A percentile compares a stretch with the other conserved stretches of the same genome.
Conservation (phyloP, 306 rosid genomes). For the Gillenia trifoliata region DNA sequence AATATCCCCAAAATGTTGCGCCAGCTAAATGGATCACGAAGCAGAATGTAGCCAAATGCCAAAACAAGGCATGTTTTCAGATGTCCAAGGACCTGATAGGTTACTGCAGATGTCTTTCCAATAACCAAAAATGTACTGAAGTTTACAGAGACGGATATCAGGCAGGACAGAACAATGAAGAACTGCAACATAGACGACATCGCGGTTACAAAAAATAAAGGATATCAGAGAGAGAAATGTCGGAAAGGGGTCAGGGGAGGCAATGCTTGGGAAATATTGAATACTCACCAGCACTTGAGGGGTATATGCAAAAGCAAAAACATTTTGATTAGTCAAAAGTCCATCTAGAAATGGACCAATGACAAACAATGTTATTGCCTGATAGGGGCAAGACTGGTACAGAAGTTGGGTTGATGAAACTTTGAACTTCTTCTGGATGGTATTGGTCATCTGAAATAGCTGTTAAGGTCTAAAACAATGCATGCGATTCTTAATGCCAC, state of each 20-base stretch:
- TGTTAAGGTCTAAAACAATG: slow-evolving; percentile 43
- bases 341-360: slow-evolving; percentile 84
- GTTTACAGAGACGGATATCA: slow-evolving; percentile 90
- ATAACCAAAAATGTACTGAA: slow-evolving; percentile 95
- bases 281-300: slow-evolving; percentile 84
- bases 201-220: slow-evolving; percentile 2
- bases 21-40: slow-evolving; percentile 91
- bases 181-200: slow-evolving; percentile 40
- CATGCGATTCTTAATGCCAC: not conserved
- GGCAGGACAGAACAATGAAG: slow-evolving; percentile 86
- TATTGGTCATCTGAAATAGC: slow-evolving; percentile 82
- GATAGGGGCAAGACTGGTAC: slow-evolving; percentile 91
- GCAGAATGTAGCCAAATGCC: slow-evolving; percentile 84
- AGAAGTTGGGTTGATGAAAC: slow-evolving; percentile 98
- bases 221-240: not conserved
- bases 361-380: slow-evolving; percentile 74
- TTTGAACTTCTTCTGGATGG: slow-evolving; percentile 92
- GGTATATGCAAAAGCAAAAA: slow-evolving; percentile 81
- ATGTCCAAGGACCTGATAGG: slow-evolving; percentile 98
- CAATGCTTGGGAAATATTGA: not conserved
- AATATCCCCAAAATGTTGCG: slow-evolving; percentile 83
- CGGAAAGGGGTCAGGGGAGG: not conserved
- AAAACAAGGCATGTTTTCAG: slow-evolving; percentile 90
- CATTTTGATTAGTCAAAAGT: slow-evolving; percentile 70
- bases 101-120: slow-evolving; percentile 96